Evolutionary conservation across 2,329 filamentous ascomycete species (phyloP).

Genomic region (Fusarium nelsonii): DNA sequence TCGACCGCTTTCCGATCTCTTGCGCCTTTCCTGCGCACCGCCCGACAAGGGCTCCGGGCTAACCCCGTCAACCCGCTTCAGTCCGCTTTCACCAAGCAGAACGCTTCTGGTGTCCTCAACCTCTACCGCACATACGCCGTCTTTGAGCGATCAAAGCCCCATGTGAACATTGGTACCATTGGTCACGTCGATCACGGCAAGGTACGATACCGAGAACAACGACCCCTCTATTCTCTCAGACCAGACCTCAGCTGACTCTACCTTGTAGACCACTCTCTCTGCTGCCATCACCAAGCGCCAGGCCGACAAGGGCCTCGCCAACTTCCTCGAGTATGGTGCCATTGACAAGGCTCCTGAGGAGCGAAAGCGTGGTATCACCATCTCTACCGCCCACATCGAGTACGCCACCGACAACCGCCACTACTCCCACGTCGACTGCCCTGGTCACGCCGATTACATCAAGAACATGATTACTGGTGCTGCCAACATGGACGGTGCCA

Average conservation of each 20-base stretch:
- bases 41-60: conserved; percentile 78
- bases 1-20: conserved; percentile 82
- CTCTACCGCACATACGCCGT: conserved; percentile 74
- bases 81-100: conserved; percentile 72
- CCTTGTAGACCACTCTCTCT: conserved; percentile 87
- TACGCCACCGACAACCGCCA: conserved; percentile 94
- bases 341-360: conserved; percentile 99
- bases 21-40: conserved; percentile 84
- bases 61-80: conserved; percentile 82
- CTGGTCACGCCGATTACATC: conserved; percentile 99
- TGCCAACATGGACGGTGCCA: conserved; percentile 98
- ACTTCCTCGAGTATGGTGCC: conserved; percentile 95
- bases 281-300: conserved; percentile 99
- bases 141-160: conserved; percentile 93
- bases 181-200: conserved; percentile 99
- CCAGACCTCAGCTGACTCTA: conserved; percentile 34
- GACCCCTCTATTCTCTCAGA: conserved; percentile 5
- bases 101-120: conserved; percentile 73
- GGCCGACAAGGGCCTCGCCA: conserved; percentile 92
- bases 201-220: conserved; percentile 64
- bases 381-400: conserved; percentile 98
- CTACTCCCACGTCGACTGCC: conserved; percentile 99
- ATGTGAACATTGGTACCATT: conserved; percentile 99
- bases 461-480: conserved; percentile 99
- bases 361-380: conserved; percentile 99